Evolutionary conservation across 2,329 filamentous ascomycete genomes (phyloP).

Genomic region (Zopfia rhizophila): DNA sequence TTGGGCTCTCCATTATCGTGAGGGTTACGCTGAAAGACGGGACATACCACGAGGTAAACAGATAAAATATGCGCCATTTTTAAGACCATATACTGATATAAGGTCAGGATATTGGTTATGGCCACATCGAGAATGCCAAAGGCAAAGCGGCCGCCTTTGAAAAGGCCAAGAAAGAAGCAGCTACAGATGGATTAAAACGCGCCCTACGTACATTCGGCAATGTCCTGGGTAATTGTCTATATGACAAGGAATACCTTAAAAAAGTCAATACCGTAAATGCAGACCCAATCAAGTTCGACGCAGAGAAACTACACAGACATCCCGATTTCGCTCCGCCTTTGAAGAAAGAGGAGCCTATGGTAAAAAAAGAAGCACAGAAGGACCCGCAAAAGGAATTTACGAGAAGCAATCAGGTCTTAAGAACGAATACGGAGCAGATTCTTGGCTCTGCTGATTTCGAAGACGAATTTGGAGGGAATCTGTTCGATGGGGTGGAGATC

Average conservation of each 20-base stretch:
- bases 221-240: slow-evolving; percentile 96
- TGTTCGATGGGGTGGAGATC: slow-evolving; percentile 66
- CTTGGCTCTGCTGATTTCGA: slow-evolving; percentile 59
- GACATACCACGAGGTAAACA: slow-evolving; percentile 83
- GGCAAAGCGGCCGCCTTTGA: slow-evolving; percentile 96
- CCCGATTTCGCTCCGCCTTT: slow-evolving; percentile 72
- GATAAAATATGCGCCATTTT: background rate
- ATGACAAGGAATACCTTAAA: slow-evolving; percentile 92
- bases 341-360: slow-evolving; percentile 41
- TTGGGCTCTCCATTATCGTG: slow-evolving; percentile 90
- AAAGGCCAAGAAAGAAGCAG: slow-evolving; percentile 98
- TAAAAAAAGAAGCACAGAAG: slow-evolving; percentile 40
- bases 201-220: slow-evolving; percentile 93
- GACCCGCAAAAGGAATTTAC: slow-evolving; percentile 28
- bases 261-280: slow-evolving; percentile 93
- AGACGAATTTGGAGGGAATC: slow-evolving; percentile 66
- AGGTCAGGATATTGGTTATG: slow-evolving; percentile 85
- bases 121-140: slow-evolving; percentile 94
- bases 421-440: slow-evolving; percentile 43
- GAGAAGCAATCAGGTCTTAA: slow-evolving; percentile 34
- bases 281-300: slow-evolving; percentile 79
- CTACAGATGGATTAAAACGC: slow-evolving; percentile 92
- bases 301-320: slow-evolving; percentile 83
- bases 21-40: slow-evolving; percentile 91
- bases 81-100: slow-evolving; percentile 7